Evolutionary conservation across 1,139 yeast genomes (phyloP).

Genomic region (Lodderomyces margitis): DNA sequence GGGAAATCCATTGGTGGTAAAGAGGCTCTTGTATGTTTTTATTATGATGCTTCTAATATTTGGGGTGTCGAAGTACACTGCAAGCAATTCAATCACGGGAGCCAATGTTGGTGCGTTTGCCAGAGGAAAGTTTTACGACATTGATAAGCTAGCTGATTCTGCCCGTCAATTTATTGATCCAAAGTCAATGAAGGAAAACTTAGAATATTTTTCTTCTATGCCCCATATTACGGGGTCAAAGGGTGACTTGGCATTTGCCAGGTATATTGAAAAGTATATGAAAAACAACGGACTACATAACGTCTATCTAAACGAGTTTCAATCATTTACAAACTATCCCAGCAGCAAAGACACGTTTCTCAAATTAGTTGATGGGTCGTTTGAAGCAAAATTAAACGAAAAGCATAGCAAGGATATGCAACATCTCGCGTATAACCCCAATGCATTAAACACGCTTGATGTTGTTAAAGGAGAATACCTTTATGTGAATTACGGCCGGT

Average conservation of each 20-base stretch:
- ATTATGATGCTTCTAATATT: conserved; percentile 59
- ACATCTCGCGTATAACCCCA: conserved; percentile 61
- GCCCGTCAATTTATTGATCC: conserved; percentile 52
- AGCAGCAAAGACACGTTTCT: conserved; percentile 27
- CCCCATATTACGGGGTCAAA: conserved; percentile 87
- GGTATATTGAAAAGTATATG: conserved; percentile 60
- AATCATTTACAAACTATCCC: conserved; percentile 61
- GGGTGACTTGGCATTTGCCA: conserved; percentile 73
- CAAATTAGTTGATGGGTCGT: conserved; percentile 34
- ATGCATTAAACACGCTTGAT: conserved; percentile 48
- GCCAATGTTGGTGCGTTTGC: conserved; percentile 33
- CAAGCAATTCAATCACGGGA: conserved; percentile 46
- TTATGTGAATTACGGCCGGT: conserved; percentile 58
- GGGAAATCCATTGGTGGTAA: conserved; percentile 85
- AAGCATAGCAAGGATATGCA: conserved; percentile 33
- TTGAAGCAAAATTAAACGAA: conserved; percentile 39
- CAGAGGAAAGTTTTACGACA: conserved; percentile 64
- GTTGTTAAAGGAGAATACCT: conserved; percentile 58
- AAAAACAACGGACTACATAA: conserved; percentile 52
- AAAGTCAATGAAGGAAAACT: conserved; percentile 60
- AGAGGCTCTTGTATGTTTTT: conserved; percentile 69
- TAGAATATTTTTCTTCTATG: conserved; percentile 77
- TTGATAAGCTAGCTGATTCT: conserved; percentile 46
- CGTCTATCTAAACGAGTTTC: conserved; percentile 50
- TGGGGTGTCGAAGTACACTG: conserved; percentile 54